phyloP scores from a whole-genome alignment of 768 basidiomycete genomes.

The Boletus reticulatus region DNA sequence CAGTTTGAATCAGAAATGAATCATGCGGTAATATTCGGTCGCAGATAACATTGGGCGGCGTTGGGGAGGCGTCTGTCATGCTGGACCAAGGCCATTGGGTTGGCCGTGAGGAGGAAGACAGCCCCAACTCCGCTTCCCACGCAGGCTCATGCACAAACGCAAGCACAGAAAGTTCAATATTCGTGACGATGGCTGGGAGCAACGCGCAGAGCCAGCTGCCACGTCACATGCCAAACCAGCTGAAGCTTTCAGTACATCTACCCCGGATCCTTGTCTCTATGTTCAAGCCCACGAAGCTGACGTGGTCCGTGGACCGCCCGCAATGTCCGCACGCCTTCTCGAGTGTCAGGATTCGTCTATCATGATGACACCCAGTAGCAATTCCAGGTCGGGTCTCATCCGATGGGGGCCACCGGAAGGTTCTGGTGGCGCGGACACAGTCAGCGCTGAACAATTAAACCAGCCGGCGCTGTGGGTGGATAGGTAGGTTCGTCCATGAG shows the following conservation, averaged over 20 bases:
- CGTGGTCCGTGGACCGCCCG: slow-evolving; percentile 53
- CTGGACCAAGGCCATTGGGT: too few relatives aligned
- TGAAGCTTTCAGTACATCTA: neutral
- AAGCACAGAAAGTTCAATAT: slow-evolving; percentile 16
- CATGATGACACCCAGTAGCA: slow-evolving; percentile 2
- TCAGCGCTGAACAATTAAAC: neutral
- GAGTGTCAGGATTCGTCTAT: slow-evolving; percentile 24
- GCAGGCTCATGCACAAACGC: slow-evolving; percentile 24
- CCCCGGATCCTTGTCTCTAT: slow-evolving; percentile 36
- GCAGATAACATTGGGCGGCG: too few relatives aligned
- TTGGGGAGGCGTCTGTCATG: too few relatives aligned
- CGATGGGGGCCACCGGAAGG: slow-evolving; percentile 25
- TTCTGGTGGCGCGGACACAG: slow-evolving; percentile 4
- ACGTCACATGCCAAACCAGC: slow-evolving; percentile 1
- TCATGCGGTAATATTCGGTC: too few relatives aligned
- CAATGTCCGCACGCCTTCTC: slow-evolving; percentile 34
- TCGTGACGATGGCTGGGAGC: slow-evolving; percentile 13
- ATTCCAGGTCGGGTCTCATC: slow-evolving; percentile 35
- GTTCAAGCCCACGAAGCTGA: slow-evolving; percentile 80
- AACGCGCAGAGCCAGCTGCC: neutral
- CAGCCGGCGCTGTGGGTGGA: slow-evolving; percentile 62
- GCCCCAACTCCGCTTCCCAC: neutral
- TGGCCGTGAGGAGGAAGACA: too few relatives aligned
- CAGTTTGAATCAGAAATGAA: too few relatives aligned
- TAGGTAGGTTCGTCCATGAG: slow-evolving; percentile 59